A percentile compares a stretch with the other conserved stretches of the same genome.
Evolutionary conservation across 257 asterid species (phyloP).

Genomic region (Plantago ovata): DNA sequence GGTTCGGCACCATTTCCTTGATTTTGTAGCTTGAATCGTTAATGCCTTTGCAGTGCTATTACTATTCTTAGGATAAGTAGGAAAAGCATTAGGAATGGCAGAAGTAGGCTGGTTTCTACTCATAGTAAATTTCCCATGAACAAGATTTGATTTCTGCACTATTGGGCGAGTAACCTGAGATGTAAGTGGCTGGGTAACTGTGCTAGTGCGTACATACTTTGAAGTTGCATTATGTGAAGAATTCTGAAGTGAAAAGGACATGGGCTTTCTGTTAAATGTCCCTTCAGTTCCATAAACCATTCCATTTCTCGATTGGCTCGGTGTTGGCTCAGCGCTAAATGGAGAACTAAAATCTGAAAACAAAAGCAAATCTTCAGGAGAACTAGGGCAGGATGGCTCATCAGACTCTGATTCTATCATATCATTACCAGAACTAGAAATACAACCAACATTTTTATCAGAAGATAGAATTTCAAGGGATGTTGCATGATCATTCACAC

Average conservation of each 20-base stretch:
- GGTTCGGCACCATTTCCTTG: conserved; percentile 85
- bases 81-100: conserved; percentile 33
- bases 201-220: conserved; percentile 20
- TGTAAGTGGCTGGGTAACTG: conserved; percentile 22
- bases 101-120: conserved; percentile 35
- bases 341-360: conserved; percentile 25
- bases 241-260: conserved; percentile 25
- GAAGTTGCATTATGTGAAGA: conserved; percentile 25
- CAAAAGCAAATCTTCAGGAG: conserved; percentile 44
- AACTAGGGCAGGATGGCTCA: conserved; percentile 31
- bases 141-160: conserved; percentile 30
- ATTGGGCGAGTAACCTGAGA: conserved; percentile 28
- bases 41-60: conserved; percentile 30
- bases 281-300: conserved; percentile 24
- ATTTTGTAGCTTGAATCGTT: conserved; percentile 40
- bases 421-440: conserved; percentile 38
- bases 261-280: conserved; percentile 23
- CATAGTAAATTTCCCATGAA: conserved; percentile 33
- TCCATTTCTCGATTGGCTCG: conserved; percentile 32
- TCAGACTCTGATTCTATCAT: conserved; percentile 32
- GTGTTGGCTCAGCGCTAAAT: conserved; percentile 16
- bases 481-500: conserved; percentile 21
- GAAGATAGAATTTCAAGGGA: conserved; percentile 22
- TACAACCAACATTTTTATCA: conserved; percentile 21
- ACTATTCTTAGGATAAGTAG: conserved; percentile 31